phyloP scores from a whole-genome alignment of 306 rosid species.

The Glycine latifolia region DNA sequence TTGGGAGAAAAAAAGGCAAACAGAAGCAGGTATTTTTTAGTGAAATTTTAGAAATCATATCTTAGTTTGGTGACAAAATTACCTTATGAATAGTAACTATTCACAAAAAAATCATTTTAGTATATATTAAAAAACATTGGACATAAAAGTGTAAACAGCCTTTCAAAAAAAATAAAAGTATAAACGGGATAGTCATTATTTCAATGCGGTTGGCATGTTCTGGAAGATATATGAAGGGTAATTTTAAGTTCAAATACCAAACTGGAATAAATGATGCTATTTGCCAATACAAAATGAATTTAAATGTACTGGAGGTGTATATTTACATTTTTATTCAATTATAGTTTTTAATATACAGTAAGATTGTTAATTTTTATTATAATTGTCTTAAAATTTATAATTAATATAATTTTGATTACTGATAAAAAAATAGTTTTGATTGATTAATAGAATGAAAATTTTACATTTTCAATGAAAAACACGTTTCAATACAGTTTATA shows the following conservation, averaged over 20 bases:
- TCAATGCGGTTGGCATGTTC: background rate
- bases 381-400: no score
- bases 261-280: background rate
- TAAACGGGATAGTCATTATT: background rate
- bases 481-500: no score
- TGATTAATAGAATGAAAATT: no score
- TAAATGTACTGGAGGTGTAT: no score
- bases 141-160: background rate
- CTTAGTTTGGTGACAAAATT: conserved; percentile 1
- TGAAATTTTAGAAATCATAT: conserved; percentile 12
- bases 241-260: background rate
- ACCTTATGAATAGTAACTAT: background rate
- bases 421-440: no score
- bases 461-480: no score
- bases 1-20: background rate
- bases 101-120: background rate
- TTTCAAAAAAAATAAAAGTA: no score
- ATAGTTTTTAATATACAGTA: no score
- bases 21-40: conserved; percentile 5
- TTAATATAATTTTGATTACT: no score
- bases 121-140: background rate
- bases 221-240: background rate
- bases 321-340: no score
- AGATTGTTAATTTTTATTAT: no score
- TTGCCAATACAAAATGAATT: background rate